These are phyloP conservation scores for Trichoderma simmonsii DNA, from an alignment of 2,329 filamentous ascomycete genomes.

Conservation along the genomic window DNA sequence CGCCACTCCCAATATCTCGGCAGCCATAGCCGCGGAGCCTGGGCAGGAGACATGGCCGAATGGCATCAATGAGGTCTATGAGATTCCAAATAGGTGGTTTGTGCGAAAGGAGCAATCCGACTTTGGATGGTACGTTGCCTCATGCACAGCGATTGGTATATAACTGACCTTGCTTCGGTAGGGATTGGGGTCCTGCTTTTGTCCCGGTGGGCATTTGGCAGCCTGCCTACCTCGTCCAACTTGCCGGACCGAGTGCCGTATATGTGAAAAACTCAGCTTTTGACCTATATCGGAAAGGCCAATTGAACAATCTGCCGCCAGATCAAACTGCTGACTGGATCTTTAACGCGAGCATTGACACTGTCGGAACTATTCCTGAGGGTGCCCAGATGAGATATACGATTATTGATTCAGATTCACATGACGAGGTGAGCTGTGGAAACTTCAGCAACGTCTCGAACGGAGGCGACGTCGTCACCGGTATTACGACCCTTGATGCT, in stretches of 20 bases:
- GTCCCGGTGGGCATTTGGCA: constrained; percentile 6
- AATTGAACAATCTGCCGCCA: constrained; percentile 1
- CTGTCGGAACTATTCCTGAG: neutral
- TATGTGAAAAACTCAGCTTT: constrained; percentile 6
- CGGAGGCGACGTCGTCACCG: neutral
- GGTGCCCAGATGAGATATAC: neutral
- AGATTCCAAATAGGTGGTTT: constrained; percentile 1
- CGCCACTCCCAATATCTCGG: constrained; percentile 3
- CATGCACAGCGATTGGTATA: no score
- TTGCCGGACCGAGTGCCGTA: neutral
- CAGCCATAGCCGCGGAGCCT: neutral
- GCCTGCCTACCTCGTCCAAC: neutral
- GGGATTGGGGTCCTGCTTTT: constrained; percentile 6
- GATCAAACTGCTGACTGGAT: constrained; percentile 2
- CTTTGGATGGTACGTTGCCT: constrained; percentile 1
- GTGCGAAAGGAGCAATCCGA: constrained; percentile 3
- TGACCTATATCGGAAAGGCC: neutral
- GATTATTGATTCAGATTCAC: neutral
- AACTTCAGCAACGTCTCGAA: neutral
- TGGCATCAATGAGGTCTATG: constrained; percentile 4
- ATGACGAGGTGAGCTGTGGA: neutral
- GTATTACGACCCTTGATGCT: neutral
- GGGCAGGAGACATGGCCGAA: constrained; percentile 5
- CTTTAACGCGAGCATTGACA: neutral
- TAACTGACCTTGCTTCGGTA: neutral